Percentiles rank a stretch among this genome's conserved stretches.
These are phyloP conservation scores for Trichoderma brevicompactum DNA, from an alignment of 2,329 filamentous ascomycete genomes.

Conservation along the genomic window DNA sequence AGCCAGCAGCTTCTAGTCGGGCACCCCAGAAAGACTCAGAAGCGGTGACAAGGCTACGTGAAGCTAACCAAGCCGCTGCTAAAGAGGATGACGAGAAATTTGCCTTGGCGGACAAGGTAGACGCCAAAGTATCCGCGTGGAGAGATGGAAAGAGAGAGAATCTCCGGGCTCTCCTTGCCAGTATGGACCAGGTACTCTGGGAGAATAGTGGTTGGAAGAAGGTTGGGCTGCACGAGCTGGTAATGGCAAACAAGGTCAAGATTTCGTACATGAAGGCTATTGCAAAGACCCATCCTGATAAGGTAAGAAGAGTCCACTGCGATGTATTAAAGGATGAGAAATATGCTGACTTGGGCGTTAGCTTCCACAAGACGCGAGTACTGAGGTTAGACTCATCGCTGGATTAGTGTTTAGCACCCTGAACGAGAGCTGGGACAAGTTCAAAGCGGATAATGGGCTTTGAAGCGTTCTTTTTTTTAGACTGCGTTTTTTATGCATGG, in stretches of 20 bases:
- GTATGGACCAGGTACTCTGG: slow-evolving; percentile 89
- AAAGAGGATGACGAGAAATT: slow-evolving; percentile 92
- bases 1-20: slow-evolving; percentile 44
- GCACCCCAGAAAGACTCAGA: slow-evolving; percentile 63
- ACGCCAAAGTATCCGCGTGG: slow-evolving; percentile 79
- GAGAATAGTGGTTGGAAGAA: slow-evolving; percentile 94
- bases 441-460: slow-evolving; percentile 70
- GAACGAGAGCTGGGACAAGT: slow-evolving; percentile 76
- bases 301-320: slow-evolving; percentile 61
- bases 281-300: slow-evolving; percentile 97
- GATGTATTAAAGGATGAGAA: too few species aligned
- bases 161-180: slow-evolving; percentile 81
- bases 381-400: slow-evolving; percentile 68
- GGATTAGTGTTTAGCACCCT: slow-evolving; percentile 68
- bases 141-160: slow-evolving; percentile 92
- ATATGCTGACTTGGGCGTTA: slow-evolving; percentile 37
- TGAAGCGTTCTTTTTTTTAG: slow-evolving; percentile 39
- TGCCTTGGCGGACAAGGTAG: slow-evolving; percentile 81
- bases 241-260: slow-evolving; percentile 94
- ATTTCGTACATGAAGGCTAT: slow-evolving; percentile 99
- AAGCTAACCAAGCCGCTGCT: slow-evolving; percentile 83
- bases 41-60: slow-evolving; percentile 80
- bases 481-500: background rate
- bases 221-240: slow-evolving; percentile 88
- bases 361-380: slow-evolving; percentile 67